Evolutionary conservation across 139 green algal species (phyloP).

Genomic region (Tetradesmus lagerheimii): DNA sequence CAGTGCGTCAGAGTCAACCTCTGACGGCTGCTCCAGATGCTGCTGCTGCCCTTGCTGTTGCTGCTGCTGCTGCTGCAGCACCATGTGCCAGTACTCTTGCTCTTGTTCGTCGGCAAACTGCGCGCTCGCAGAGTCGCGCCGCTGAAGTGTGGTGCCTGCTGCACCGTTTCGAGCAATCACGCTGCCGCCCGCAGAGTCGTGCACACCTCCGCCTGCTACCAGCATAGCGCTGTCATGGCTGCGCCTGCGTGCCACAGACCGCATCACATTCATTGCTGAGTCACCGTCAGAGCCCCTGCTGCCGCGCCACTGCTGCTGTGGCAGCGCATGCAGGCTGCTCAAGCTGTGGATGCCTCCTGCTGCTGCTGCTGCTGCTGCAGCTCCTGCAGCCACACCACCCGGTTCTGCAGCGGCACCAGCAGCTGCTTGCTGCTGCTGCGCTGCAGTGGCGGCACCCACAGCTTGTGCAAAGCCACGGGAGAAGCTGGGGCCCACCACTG

Average conservation of each 20-base stretch:
- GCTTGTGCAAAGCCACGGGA: background rate
- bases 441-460: background rate
- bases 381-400: background rate
- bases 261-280: background rate
- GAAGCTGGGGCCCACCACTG: background rate
- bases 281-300: background rate
- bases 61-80: background rate
- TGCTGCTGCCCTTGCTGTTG: background rate
- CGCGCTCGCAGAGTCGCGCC: background rate
- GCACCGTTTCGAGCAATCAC: too few relatives aligned
- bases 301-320: background rate
- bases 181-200: background rate
- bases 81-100: background rate
- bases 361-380: background rate
- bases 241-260: background rate
- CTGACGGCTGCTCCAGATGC: background rate
- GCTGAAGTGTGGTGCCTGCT: background rate
- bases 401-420: background rate
- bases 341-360: background rate
- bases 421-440: background rate
- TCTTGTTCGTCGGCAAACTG: background rate
- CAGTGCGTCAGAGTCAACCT: conserved; percentile 34
- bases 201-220: too few relatives aligned
- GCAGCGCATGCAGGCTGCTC: background rate
- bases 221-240: background rate